Conservation (phyloP, 2,329 filamentous ascomycete genomes). For the Torrubiella hemipterigena region DNA sequence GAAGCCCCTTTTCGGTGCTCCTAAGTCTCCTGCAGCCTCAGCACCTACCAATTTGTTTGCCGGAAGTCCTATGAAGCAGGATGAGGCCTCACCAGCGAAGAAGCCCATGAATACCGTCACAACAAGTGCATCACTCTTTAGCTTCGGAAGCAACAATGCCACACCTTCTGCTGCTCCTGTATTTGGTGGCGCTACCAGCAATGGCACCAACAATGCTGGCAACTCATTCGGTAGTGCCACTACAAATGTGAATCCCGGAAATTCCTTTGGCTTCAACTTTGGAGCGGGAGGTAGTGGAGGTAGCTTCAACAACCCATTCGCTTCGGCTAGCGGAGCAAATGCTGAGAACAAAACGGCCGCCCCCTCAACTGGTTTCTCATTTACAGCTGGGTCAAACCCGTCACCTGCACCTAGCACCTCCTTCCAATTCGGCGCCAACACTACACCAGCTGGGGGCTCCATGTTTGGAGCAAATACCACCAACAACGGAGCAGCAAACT, state of each 20-base stretch:
- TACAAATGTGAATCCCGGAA: slow-evolving; percentile 10
- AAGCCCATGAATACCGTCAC: slow-evolving; percentile 15
- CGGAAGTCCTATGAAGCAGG: slow-evolving; percentile 31
- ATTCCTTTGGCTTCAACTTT: slow-evolving; percentile 20
- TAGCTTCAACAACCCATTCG: slow-evolving; percentile 28
- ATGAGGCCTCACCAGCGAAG: slow-evolving; percentile 25
- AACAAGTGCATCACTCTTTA: slow-evolving; percentile 20
- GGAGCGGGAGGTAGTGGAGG: slow-evolving; percentile 14
- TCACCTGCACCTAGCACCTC: slow-evolving; percentile 10
- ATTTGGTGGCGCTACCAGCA: slow-evolving; percentile 18
- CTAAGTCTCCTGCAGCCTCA: slow-evolving; percentile 18
- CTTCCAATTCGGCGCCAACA: slow-evolving; percentile 8
- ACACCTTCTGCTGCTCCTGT: slow-evolving; percentile 24
- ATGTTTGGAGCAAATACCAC: slow-evolving; percentile 19
- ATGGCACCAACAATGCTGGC: slow-evolving; percentile 12
- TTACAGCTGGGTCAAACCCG: no score
- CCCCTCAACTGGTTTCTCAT: slow-evolving; percentile 14
- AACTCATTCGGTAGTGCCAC: slow-evolving; percentile 23
- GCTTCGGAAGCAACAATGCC: slow-evolving; percentile 15
- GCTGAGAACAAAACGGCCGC: slow-evolving; percentile 12
- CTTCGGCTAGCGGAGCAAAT: slow-evolving; percentile 14
- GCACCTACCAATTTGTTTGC: slow-evolving; percentile 21
- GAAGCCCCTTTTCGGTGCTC: slow-evolving; percentile 25
- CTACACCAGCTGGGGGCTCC: slow-evolving; percentile 11
- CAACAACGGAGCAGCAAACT: slow-evolving; percentile 14